Evolutionary conservation across 139 green algal genomes (phyloP).

Genomic region (Ettlia oleoabundans): DNA sequence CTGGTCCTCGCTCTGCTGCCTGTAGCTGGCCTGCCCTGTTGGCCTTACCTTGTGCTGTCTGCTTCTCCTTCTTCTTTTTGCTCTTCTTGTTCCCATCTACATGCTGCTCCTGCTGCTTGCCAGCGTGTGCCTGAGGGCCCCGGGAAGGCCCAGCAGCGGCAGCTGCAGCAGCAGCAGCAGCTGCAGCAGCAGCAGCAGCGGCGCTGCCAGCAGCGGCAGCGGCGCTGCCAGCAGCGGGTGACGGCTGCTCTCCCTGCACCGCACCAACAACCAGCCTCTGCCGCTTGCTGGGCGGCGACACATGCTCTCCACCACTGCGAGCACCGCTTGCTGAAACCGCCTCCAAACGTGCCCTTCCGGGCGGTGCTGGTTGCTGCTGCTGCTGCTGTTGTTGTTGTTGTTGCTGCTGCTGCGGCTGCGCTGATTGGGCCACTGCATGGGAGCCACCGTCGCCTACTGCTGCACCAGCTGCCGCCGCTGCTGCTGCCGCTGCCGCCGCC

Average conservation of each 20-base stretch:
- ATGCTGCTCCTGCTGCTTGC: background rate
- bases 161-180: background rate
- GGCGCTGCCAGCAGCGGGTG: background rate
- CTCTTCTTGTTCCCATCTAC: background rate
- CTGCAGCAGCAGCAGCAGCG: background rate
- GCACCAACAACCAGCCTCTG: no score
- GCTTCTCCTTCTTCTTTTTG: background rate
- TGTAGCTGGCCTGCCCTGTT: background rate
- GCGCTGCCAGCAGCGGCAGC: background rate
- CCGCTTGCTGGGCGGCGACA: no score
- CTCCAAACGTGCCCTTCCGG: no score
- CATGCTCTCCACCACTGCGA: no score
- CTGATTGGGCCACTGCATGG: background rate
- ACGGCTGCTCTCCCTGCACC: no score
- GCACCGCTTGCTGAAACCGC: no score
- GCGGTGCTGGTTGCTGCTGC: background rate
- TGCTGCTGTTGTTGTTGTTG: conserved; percentile 6
- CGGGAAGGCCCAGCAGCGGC: background rate
- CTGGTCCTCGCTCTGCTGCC: background rate
- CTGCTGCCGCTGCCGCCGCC: background rate
- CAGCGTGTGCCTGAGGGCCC: no score
- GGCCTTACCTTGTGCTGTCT: background rate
- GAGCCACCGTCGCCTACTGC: no score
- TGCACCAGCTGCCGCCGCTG: no score
- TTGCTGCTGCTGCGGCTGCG: background rate